phyloP scores from a whole-genome alignment of 345 rosid species.

The Eutrema heterophyllum region DNA sequence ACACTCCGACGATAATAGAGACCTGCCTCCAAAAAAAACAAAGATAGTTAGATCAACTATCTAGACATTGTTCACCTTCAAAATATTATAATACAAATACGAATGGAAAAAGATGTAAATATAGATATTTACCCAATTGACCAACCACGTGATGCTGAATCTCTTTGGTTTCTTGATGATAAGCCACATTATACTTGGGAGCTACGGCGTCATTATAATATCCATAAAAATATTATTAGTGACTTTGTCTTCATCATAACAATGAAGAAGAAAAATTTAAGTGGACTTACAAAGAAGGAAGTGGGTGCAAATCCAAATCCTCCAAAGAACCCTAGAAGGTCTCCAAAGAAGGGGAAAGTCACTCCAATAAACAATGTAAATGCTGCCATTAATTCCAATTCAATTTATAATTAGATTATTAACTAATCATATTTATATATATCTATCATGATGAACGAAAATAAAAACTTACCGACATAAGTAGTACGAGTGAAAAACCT shows the following conservation, averaged over 20 bases:
- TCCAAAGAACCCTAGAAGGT: slow-evolving; percentile 94
- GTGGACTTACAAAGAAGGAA: slow-evolving; percentile 70
- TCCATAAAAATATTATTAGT: background rate
- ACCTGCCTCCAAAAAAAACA: slow-evolving; percentile 34
- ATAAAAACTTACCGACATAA: slow-evolving; percentile 62
- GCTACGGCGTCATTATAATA: slow-evolving; percentile 40
- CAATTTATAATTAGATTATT: background rate
- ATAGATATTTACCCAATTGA: slow-evolving; percentile 71
- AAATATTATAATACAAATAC: background rate
- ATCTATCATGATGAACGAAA: background rate
- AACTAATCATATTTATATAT: background rate
- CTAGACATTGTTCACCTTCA: background rate
- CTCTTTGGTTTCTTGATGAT: slow-evolving; percentile 80
- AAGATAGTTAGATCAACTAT: background rate
- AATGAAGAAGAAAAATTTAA: background rate
- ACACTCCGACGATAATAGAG: slow-evolving; percentile 54
- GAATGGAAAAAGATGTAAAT: background rate
- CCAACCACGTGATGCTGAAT: slow-evolving; percentile 65
- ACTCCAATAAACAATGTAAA: slow-evolving; percentile 79
- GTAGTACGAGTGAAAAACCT: slow-evolving; percentile 67
- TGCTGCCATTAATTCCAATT: slow-evolving; percentile 40
- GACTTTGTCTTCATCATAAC: background rate
- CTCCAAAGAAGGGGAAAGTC: slow-evolving; percentile 93
- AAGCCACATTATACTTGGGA: slow-evolving; percentile 92
- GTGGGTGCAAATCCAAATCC: slow-evolving; percentile 97